phyloP scores from a whole-genome alignment of 805 yeast species.

The Myxozyma geophila region DNA sequence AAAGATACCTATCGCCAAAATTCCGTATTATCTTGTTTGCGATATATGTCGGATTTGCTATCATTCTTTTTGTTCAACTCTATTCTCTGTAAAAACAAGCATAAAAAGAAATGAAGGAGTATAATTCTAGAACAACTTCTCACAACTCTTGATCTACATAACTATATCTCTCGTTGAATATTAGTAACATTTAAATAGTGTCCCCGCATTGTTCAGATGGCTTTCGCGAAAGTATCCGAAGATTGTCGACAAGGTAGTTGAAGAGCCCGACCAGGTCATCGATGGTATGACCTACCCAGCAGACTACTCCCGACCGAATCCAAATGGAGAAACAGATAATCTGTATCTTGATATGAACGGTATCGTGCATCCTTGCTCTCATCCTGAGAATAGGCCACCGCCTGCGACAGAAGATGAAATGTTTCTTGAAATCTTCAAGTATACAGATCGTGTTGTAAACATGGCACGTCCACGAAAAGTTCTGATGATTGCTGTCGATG shows the following conservation, averaged over 20 bases:
- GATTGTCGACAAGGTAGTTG: conserved; percentile 86
- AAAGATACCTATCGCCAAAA: not conserved
- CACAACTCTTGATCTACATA: conserved; percentile 13
- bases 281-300: conserved; percentile 69
- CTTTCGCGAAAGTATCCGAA: conserved; percentile 90
- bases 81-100: conserved; percentile 18
- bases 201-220: conserved; percentile 98
- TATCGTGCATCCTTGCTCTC: conserved; percentile 98
- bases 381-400: conserved; percentile 94
- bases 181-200: conserved; percentile 52
- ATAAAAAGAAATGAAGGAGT: not conserved
- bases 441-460: conserved; percentile 86
- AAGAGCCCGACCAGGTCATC: conserved; percentile 60
- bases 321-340: conserved; percentile 95
- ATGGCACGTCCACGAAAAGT: conserved; percentile 96
- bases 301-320: conserved; percentile 75
- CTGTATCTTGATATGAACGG: conserved; percentile 97
- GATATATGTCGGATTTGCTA: not conserved
- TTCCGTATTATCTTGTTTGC: conserved; percentile 4
- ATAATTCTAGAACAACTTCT: not conserved
- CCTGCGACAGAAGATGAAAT: conserved; percentile 97
- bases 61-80: conserved; percentile 1
- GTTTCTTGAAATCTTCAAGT: conserved; percentile 90
- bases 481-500: conserved; percentile 94
- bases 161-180: not conserved